Base-by-base conservation (phyloP, 805 yeast species). In the Saccharomycopsis babjevae region DNA sequence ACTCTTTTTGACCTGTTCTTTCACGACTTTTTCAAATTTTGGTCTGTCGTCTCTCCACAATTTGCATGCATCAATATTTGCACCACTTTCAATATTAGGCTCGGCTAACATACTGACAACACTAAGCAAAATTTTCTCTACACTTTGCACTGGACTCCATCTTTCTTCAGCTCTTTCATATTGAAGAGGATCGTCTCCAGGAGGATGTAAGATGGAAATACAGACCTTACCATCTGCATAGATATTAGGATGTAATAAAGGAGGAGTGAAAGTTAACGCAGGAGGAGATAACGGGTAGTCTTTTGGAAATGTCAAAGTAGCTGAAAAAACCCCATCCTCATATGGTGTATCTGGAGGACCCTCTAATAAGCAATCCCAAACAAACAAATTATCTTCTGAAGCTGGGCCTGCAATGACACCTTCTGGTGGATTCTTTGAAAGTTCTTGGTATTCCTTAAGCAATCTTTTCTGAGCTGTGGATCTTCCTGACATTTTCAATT, bases 81-180 rank as follows among this genome's bases (percentile, higher is more conserved):
- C 99, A 11, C 97, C 98, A 68, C 96, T 88, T 72, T 93, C 97
- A 38, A 89, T 86, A 70, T 94, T 94, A 2, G 99, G 98, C 73
- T 94, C 97, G 30, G 97, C 96, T 63, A 94, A 78, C 97, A 94
- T 92, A 68, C 96, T 88, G 80, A 92, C 83, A 25, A 94, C 98
- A 72, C 96, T 87, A 62, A 94, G 74, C 64, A 94, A 76, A 63
- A 94, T 94, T 79, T 94, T 94, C 74, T 94, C 99, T n/a, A 94
- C 92, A 70, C 96, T 88, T 72, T 94, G 99, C 36, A 94, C 92
- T 0, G 99, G 99, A 6, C 96, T 88, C 99, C 99, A 94, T 66
- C 99, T 78, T 74, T 94, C 99, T 67, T 92, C 96, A 0, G 98
- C 96, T 36, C 89, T 74, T 72, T 94, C 99, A 74, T 94, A 94